Evolutionary conservation across 192 early-diverging fungal species (phyloP).

Genomic region (Linnemannia elongata): DNA sequence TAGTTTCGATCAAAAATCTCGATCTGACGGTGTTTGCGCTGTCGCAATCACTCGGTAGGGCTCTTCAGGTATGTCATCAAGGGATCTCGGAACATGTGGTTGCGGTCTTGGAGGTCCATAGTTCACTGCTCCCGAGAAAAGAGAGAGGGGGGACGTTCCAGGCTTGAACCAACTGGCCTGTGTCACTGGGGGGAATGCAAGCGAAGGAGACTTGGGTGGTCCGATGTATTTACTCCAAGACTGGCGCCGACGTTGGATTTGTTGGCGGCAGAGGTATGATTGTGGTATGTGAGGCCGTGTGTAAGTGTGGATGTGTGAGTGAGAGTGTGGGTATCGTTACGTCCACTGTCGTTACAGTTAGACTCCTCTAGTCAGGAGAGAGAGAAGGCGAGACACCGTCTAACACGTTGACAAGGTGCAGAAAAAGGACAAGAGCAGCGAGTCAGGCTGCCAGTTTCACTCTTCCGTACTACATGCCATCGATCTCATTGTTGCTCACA

Average conservation of each 20-base stretch:
- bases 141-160: not conserved
- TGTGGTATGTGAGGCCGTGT: not conserved
- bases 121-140: not conserved
- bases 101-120: not conserved
- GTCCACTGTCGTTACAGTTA: not conserved
- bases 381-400: not conserved
- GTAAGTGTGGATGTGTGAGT: not conserved
- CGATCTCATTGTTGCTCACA: not conserved
- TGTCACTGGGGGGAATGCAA: not conserved
- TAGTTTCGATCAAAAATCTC: not conserved
- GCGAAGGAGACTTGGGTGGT: not conserved
- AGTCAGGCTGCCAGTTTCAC: not conserved
- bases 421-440: not conserved
- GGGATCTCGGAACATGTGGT: not conserved
- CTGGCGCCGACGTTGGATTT: not conserved
- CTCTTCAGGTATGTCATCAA: too few species aligned
- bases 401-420: not conserved
- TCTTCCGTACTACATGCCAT: not conserved
- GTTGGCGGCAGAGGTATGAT: not conserved
- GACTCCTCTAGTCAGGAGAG: not conserved
- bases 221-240: not conserved
- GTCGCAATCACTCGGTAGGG: not conserved
- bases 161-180: not conserved
- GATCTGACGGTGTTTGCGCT: not conserved
- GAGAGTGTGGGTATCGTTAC: not conserved